These are phyloP conservation scores for Euphorbia pulcherrima DNA, from an alignment of 345 rosid species.

Conservation along the genomic window DNA sequence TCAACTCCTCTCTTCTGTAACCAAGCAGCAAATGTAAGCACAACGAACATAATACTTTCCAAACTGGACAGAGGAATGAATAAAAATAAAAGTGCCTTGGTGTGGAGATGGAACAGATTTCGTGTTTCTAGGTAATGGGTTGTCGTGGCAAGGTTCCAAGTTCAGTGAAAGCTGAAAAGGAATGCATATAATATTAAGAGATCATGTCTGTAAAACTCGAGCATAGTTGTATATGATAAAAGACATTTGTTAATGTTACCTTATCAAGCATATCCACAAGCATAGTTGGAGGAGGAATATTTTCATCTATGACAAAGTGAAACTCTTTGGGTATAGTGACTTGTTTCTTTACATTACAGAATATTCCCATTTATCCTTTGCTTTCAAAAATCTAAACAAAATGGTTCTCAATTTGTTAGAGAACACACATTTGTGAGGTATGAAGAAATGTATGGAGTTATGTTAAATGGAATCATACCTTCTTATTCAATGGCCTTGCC, in stretches of 20 bases:
- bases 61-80: neutral
- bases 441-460: neutral
- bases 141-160: conserved; percentile 57
- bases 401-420: neutral
- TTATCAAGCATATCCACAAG: conserved; percentile 75
- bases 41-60: neutral
- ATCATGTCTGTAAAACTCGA: neutral
- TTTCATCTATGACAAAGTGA: conserved; percentile 77
- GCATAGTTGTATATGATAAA: neutral
- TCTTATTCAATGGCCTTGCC: conserved; percentile 90
- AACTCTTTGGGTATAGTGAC: conserved; percentile 81
- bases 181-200: neutral
- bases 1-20: conserved; percentile 88
- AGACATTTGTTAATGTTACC: conserved; percentile 32
- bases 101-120: conserved; percentile 81
- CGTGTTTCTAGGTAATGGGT: conserved; percentile 68
- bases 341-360: conserved; percentile 69
- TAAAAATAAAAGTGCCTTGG: conserved; percentile 65
- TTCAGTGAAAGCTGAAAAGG: conserved; percentile 69
- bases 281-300: conserved; percentile 56
- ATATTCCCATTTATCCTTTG: conserved; percentile 85
- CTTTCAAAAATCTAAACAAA: conserved; percentile 80
- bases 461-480: conserved; percentile 46
- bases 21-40: neutral
- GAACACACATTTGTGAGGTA: neutral